Evolutionary conservation across 331 rosid genomes (phyloP).

Genomic region (Phaseolus coccineus): DNA sequence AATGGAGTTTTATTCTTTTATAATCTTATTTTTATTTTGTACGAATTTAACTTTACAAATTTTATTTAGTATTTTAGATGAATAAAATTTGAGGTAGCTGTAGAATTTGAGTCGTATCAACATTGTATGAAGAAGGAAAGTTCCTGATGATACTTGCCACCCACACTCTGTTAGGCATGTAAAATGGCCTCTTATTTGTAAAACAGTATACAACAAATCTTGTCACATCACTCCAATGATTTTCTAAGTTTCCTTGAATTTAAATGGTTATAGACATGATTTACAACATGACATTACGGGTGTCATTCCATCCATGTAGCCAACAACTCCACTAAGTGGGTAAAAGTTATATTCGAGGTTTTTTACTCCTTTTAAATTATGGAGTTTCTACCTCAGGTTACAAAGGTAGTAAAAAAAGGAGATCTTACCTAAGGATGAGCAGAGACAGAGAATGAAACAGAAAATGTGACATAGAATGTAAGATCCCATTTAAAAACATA

Average conservation of each 20-base stretch:
- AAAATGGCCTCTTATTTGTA: conserved; percentile 7
- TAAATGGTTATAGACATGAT: conserved; percentile 4
- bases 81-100: not conserved
- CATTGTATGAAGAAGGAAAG: conserved; percentile 2
- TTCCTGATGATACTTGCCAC: not conserved
- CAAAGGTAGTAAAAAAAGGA: not conserved
- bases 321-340: not conserved
- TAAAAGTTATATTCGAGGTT: not conserved
- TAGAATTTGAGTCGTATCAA: not conserved
- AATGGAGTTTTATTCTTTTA: conserved; percentile 7
- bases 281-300: not conserved
- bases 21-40: not conserved
- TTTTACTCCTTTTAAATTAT: not conserved
- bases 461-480: not conserved
- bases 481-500: not conserved
- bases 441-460: not conserved
- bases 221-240: not conserved
- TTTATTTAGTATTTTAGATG: not conserved
- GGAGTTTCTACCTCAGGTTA: conserved; percentile 1
- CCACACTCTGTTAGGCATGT: conserved; percentile 1
- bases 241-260: not conserved
- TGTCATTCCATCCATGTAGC: conserved; percentile 9
- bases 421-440: not conserved
- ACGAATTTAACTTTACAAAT: not conserved
- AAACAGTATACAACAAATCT: not conserved